Conservation (phyloP, 192 early-diverging fungal species). For the Backusella westeae region DNA sequence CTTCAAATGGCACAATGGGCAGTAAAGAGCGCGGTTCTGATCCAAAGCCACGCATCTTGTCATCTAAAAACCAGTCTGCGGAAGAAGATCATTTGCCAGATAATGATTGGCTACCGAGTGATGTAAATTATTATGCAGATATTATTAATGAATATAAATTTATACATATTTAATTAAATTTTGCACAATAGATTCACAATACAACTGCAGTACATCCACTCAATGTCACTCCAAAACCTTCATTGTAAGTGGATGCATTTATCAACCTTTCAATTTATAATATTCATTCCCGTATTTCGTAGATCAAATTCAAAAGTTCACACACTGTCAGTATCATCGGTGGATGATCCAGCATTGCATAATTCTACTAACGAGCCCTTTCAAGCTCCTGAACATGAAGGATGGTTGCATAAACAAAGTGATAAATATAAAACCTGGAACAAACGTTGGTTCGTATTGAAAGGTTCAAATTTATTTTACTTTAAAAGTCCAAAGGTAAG, state of each 20-base stretch:
- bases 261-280: neutral
- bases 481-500: conserved; percentile 52
- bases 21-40: neutral
- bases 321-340: conserved; percentile 15
- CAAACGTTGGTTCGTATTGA: conserved; percentile 60
- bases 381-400: conserved; percentile 53
- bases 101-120: neutral
- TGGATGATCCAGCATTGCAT: neutral
- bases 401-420: conserved; percentile 58
- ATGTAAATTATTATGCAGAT: neutral
- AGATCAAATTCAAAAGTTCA: neutral
- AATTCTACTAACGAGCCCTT: conserved; percentile 11
- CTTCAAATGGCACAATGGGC: conserved; percentile 9
- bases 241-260: neutral
- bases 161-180: conserved; percentile 9
- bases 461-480: conserved; percentile 55
- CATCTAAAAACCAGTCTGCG: neutral
- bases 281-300: neutral
- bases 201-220: conserved; percentile 1
- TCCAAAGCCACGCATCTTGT: neutral
- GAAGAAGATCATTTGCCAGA: neutral
- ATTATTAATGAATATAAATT: conserved; percentile 8
- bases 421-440: conserved; percentile 62
- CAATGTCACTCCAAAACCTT: neutral
- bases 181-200: neutral